A percentile compares a stretch with the other conserved stretches of the same genome.
Evolutionary conservation across 768 basidiomycete genomes (phyloP).

Genomic region (Russula ochroleuca): DNA sequence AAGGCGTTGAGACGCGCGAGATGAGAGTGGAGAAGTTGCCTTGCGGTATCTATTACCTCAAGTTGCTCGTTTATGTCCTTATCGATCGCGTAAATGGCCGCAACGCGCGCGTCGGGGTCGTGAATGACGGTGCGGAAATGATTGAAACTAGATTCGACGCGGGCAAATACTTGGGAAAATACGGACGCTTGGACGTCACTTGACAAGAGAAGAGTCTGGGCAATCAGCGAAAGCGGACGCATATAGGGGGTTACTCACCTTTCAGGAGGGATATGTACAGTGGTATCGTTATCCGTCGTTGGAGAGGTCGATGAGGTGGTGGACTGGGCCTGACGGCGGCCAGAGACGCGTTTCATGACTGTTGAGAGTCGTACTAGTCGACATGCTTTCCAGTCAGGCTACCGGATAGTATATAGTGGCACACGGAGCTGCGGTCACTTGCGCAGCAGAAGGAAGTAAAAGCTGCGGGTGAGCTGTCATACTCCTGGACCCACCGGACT

Average conservation of each 20-base stretch:
- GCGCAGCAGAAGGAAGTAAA: no score
- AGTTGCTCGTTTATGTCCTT: background rate
- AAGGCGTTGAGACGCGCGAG: background rate
- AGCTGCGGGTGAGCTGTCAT: no score
- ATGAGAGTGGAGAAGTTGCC: background rate
- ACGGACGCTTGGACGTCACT: background rate
- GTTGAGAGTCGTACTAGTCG: no score
- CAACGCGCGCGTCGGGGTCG: background rate
- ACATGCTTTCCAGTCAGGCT: no score
- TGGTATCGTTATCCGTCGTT: background rate
- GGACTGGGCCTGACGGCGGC: background rate
- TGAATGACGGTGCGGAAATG: background rate
- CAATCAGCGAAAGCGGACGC: background rate
- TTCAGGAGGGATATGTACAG: no score
- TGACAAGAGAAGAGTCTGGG: background rate
- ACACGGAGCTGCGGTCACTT: no score
- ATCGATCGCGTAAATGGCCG: slow-evolving; percentile 2
- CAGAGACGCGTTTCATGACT: no score
- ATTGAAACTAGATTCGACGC: background rate
- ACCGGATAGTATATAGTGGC: no score
- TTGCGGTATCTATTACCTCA: background rate
- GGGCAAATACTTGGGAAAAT: background rate
- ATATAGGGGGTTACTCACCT: background rate
- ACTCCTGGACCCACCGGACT: no score
- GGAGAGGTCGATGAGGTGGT: background rate